These are phyloP conservation scores for Hortiboletus rubellus DNA, from an alignment of 1,284 basidiomycete genomes.

Conservation along the genomic window DNA sequence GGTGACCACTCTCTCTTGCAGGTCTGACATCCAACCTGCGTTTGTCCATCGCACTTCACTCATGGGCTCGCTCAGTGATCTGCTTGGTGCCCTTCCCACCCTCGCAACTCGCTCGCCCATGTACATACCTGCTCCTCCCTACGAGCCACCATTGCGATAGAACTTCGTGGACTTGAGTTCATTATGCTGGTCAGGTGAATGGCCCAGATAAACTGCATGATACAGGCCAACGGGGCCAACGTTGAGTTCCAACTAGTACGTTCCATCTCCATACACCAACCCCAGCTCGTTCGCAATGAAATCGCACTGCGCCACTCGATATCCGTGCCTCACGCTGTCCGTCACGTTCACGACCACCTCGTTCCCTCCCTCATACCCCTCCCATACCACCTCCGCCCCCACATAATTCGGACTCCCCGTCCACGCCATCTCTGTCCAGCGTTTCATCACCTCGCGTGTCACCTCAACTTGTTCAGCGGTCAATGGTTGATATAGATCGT, in stretches of 20 bases:
- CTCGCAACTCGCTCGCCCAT: too few relatives aligned
- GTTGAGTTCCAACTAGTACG: not conserved
- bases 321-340: not conserved
- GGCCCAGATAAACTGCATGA: too few relatives aligned
- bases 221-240: too few relatives aligned
- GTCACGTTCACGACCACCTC: constrained; percentile 9
- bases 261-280: constrained; percentile 4
- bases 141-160: too few relatives aligned
- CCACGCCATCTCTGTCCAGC: constrained; percentile 13
- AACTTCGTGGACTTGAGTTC: too few relatives aligned
- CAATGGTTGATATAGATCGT: constrained; percentile 9
- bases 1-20: too few relatives aligned
- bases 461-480: constrained; percentile 1
- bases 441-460: constrained; percentile 8
- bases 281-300: constrained; percentile 5
- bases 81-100: too few relatives aligned
- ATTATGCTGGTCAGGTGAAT: too few relatives aligned
- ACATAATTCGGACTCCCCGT: constrained; percentile 11
- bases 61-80: too few relatives aligned
- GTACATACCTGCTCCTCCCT: too few relatives aligned
- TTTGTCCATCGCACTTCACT: too few relatives aligned
- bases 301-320: constrained; percentile 6
- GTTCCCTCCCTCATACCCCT: not conserved
- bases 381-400: constrained; percentile 8
- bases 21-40: too few relatives aligned